Evolutionary conservation across 2,329 filamentous ascomycete species (phyloP), one percentile per base, ranked within the genome.

Genomic region (Hymenoscyphus scutula): DNA sequence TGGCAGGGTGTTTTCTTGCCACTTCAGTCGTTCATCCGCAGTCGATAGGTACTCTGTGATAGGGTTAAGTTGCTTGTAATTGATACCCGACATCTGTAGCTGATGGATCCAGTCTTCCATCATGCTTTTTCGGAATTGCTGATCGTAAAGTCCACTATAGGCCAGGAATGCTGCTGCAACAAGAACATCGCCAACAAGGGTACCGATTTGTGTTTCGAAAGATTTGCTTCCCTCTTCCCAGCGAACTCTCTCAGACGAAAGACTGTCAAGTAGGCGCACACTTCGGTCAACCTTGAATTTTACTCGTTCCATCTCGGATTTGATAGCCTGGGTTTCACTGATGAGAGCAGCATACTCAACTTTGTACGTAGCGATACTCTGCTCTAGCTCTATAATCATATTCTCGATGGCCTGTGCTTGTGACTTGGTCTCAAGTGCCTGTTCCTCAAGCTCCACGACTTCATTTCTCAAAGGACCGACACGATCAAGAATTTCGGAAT

Each of bases 201-300:
- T 99, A 76, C 91, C 90, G 74, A 99, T 98, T 75, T 99, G 95
- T 2, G 93, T 96, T 76, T 98, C 94, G 75, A 99, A 99, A 0
- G 94, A 97, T 78, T 90, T 96, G 84, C 95, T 99, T 70, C 93
- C 93, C 72, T 94, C 91, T 74, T 99, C 95, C 95, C 95, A 99
- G 73, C 95, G 89, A 45, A 84, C 86, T 76, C 94, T 86, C 79
- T 99, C 95, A 4, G 94, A 97, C 8, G 95, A 96, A 69, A 99
- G 81, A 77, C 93, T 97, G 77, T 97, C 94, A 23, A 99, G 87
- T 56, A 99, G 83, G 72, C 92, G 89, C 66, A 97, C 91, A 79
- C 94, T 98, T 74, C 95, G 89, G 75, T 98, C 92, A 61, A 99
- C 95, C 84, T 99, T 99, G 81, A 93, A 97, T 77, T 99, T 90